Conservation (phyloP, 257 asterid genomes). For the Capsicum chinense region DNA sequence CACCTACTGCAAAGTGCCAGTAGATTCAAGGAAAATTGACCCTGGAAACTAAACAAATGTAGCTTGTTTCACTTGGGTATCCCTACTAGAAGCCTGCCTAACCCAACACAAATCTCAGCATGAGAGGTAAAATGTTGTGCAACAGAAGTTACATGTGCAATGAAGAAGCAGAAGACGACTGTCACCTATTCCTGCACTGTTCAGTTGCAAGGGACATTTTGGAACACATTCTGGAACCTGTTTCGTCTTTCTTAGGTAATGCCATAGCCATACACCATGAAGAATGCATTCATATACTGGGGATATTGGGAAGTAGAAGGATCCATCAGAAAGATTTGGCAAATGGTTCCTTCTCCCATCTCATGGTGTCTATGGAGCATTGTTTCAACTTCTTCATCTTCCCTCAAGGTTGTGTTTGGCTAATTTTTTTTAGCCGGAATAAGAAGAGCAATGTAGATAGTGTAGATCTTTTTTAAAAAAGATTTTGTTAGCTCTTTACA, state of each 20-base stretch:
- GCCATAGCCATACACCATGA: background rate
- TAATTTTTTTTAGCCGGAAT: background rate
- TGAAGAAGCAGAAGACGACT: background rate
- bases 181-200: background rate
- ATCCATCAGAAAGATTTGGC: background rate
- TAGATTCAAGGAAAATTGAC: background rate
- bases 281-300: background rate
- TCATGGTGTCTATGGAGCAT: background rate
- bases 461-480: background rate
- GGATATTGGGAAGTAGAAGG: background rate
- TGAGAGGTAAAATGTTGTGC: background rate
- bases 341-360: background rate
- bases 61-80: background rate
- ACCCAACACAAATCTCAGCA: background rate
- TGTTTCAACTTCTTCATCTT: background rate
- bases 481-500: background rate
- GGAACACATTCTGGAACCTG: background rate
- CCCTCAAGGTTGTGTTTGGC: background rate
- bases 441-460: conserved; percentile 7
- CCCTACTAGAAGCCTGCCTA: background rate
- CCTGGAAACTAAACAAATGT: background rate
- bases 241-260: background rate
- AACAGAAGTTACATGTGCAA: background rate
- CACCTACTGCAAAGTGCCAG: background rate
- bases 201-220: background rate